Evolutionary conservation across 176 grass and related monocot genomes (phyloP).

Genomic region (Aegilops tauschii): DNA sequence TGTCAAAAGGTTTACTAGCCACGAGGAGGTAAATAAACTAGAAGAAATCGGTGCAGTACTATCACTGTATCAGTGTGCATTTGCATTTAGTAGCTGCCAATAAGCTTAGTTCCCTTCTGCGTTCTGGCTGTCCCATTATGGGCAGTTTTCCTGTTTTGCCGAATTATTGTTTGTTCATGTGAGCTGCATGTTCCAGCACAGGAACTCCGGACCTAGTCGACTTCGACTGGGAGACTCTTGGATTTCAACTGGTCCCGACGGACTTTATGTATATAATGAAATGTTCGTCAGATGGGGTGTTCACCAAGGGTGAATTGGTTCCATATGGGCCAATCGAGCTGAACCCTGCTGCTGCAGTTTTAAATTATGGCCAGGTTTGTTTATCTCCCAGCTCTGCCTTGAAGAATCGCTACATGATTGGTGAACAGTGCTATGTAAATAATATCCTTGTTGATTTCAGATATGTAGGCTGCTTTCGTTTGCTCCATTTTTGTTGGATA

Average conservation of each 20-base stretch:
- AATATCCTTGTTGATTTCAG: background rate
- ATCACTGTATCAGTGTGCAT: background rate
- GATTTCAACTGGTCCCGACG: constrained; percentile 70
- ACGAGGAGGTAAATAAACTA: background rate
- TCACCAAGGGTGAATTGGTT: constrained; percentile 70
- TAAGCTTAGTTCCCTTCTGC: background rate
- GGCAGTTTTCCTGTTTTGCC: background rate
- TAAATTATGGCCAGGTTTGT: constrained; percentile 96
- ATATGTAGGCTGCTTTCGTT: background rate
- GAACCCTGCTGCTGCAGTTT: constrained; percentile 72
- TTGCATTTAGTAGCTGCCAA: background rate
- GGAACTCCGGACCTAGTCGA: constrained; percentile 57
- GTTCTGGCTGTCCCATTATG: background rate
- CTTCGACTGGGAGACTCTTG: constrained; percentile 81
- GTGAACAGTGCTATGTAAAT: background rate
- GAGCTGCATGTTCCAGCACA: constrained; percentile 31
- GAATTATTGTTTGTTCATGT: background rate
- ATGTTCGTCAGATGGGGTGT: constrained; percentile 56
- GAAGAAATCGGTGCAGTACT: background rate
- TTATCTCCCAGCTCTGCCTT: background rate
- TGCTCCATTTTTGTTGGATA: constrained; percentile 10
- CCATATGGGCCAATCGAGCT: constrained; percentile 71
- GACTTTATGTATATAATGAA: constrained; percentile 88
- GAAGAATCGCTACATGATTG: background rate
- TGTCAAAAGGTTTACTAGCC: background rate